Percentiles rank a stretch among this genome's conserved stretches.
phyloP scores from a whole-genome alignment of 78 protist genomes.

The Dictyostelium brefeldianum region DNA sequence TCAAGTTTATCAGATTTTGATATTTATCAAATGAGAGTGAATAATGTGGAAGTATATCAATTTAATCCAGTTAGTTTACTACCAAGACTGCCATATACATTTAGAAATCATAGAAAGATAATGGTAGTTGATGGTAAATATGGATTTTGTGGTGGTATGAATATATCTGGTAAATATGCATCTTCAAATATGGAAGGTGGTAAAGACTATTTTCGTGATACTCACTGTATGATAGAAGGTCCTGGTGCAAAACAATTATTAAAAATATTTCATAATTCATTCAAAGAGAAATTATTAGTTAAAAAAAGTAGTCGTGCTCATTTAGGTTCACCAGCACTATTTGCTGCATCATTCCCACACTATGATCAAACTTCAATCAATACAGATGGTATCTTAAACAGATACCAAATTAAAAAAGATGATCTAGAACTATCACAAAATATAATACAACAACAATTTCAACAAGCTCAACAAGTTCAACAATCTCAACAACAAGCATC shows the following conservation, averaged over 20 bases:
- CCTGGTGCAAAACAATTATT: constrained; percentile 54
- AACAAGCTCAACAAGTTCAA: background rate
- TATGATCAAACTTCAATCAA: no score
- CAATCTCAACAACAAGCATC: background rate
- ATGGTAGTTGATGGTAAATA: constrained; percentile 62
- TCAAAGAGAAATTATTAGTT: background rate
- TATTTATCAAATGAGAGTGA: background rate
- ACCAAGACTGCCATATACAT: constrained; percentile 8
- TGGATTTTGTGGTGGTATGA: constrained; percentile 88
- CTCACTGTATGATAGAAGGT: constrained; percentile 79
- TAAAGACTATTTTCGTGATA: constrained; percentile 56
- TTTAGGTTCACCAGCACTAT: background rate
- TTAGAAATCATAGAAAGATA: constrained; percentile 81
- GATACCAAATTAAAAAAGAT: no score
- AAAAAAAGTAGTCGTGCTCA: background rate
- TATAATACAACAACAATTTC: no score
- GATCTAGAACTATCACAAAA: no score
- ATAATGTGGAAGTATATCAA: background rate
- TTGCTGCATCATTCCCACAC: constrained; percentile 1
- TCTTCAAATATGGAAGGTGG: constrained; percentile 47
- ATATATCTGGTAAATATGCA: constrained; percentile 77
- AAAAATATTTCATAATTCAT: constrained; percentile 25
- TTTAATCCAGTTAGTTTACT: constrained; percentile 36
- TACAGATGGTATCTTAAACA: no score
- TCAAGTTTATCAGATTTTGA: constrained; percentile 41